Conservation (phyloP, 2,329 filamentous ascomycete species). For the Aspergillus novofumigatus region DNA sequence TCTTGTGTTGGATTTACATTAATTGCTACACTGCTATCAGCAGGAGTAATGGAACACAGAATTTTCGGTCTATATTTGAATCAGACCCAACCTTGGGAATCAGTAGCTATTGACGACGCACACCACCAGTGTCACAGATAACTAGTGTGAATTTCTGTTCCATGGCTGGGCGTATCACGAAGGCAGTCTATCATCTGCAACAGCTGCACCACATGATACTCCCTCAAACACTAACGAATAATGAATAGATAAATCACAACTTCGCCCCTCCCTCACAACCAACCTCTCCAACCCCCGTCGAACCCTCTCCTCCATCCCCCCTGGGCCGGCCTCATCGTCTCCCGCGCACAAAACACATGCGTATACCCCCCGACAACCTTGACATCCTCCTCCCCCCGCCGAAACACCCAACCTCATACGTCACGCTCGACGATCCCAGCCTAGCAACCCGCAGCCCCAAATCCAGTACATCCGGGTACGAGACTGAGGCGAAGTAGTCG, state of each 20-base stretch:
- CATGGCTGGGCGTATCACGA: too few relatives aligned
- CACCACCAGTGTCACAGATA: too few relatives aligned
- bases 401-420: conserved; percentile 89
- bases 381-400: conserved; percentile 65
- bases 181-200: too few relatives aligned
- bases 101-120: too few relatives aligned
- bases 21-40: not conserved
- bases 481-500: conserved; percentile 77
- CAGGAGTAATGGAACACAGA: too few relatives aligned
- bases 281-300: conserved; percentile 56
- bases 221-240: not conserved
- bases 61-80: too few relatives aligned
- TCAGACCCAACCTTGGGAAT: too few relatives aligned
- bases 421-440: conserved; percentile 80
- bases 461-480: conserved; percentile 78
- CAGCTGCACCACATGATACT: too few relatives aligned
- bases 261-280: conserved; percentile 33
- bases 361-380: conserved; percentile 82
- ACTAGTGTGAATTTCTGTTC: too few relatives aligned
- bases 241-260: conserved; percentile 18
- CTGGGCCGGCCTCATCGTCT: conserved; percentile 62
- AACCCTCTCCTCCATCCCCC: conserved; percentile 47
- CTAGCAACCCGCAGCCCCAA: conserved; percentile 77
- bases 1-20: not conserved
- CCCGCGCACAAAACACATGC: conserved; percentile 82